Evolutionary conservation across 331 rosid genomes (phyloP).

Genomic region (Acacia pycnantha): DNA sequence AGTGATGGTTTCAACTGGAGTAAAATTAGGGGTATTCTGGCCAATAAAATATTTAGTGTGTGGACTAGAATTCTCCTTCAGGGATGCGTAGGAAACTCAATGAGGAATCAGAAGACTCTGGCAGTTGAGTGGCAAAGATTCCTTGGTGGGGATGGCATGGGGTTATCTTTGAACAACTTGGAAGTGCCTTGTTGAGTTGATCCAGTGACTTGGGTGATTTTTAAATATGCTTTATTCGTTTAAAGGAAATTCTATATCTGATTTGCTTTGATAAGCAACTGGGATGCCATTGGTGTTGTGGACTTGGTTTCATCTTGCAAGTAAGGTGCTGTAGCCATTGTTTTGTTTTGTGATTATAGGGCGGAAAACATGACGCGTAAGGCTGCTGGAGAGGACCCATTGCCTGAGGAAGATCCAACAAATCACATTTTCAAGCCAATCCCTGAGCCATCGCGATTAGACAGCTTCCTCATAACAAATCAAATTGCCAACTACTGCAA

Average conservation of each 20-base stretch:
- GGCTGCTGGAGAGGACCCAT: conserved; percentile 81
- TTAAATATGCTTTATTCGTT: background rate
- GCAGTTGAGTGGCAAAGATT: background rate
- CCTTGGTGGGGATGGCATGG: background rate
- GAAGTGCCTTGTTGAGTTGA: background rate
- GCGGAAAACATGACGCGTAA: conserved; percentile 74
- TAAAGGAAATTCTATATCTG: background rate
- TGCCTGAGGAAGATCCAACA: conserved; percentile 95
- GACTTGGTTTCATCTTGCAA: background rate
- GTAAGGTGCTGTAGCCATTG: background rate
- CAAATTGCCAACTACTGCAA: conserved; percentile 92
- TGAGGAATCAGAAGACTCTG: background rate
- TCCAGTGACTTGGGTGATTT: background rate
- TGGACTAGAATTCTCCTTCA: background rate
- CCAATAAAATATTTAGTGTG: background rate
- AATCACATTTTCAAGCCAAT: conserved; percentile 81
- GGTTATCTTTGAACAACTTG: background rate
- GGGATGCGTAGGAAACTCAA: background rate
- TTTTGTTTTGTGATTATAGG: conserved; percentile 40
- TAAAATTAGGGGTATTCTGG: background rate
- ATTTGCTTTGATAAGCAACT: background rate
- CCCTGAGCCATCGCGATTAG: conserved; percentile 92
- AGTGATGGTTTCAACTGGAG: background rate
- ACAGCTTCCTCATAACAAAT: conserved; percentile 91
- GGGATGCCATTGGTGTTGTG: background rate